These are phyloP conservation scores for Edaphochlamys debaryana DNA, from an alignment of 139 green algal genomes.

Conservation along the genomic window DNA sequence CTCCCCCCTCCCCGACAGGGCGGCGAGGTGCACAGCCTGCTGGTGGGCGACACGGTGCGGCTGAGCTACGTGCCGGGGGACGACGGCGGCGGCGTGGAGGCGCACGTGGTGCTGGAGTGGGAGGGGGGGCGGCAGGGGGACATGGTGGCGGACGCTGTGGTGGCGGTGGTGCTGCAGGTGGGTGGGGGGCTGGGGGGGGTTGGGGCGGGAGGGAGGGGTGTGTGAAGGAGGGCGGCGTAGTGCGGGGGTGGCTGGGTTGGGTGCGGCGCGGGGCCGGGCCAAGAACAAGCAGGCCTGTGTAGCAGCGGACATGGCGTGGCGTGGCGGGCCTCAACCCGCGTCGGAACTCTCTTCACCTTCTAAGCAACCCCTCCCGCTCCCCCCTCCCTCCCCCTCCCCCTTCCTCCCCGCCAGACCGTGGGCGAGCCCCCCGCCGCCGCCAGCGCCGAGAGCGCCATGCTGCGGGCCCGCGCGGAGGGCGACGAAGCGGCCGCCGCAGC, in stretches of 20 bases:
- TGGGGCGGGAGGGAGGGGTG: too few species aligned
- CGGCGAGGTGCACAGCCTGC: slow-evolving; percentile 9
- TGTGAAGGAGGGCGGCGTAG: too few species aligned
- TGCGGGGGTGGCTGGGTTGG: too few species aligned
- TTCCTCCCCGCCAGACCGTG: slow-evolving; percentile 44
- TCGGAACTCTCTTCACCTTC: too few species aligned
- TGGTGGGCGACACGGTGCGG: slow-evolving; percentile 27
- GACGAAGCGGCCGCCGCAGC: slow-evolving; percentile 55
- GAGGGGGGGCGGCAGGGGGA: slow-evolving; percentile 82
- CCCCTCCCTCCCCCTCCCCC: too few species aligned
- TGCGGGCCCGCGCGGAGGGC: slow-evolving; percentile 37
- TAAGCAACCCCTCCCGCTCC: too few species aligned
- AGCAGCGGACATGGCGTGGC: too few species aligned
- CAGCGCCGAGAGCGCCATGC: slow-evolving; percentile 57
- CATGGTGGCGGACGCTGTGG: slow-evolving; percentile 93
- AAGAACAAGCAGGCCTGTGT: too few species aligned
- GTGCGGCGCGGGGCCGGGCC: too few species aligned
- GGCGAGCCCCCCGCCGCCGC: slow-evolving; percentile 62
- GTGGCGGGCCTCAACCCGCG: too few species aligned
- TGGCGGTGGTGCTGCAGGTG: slow-evolving; percentile 89
- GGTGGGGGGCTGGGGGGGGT: not conserved
- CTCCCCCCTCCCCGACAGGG: too few species aligned
- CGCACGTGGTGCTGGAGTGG: slow-evolving; percentile 91
- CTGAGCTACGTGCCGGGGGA: slow-evolving; percentile 26
- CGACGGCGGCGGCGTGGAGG: not conserved